Percentiles rank a stretch among this genome's conserved stretches.
Evolutionary conservation across 2,329 filamentous ascomycete species (phyloP).

Genomic region (Colletotrichum filicis): DNA sequence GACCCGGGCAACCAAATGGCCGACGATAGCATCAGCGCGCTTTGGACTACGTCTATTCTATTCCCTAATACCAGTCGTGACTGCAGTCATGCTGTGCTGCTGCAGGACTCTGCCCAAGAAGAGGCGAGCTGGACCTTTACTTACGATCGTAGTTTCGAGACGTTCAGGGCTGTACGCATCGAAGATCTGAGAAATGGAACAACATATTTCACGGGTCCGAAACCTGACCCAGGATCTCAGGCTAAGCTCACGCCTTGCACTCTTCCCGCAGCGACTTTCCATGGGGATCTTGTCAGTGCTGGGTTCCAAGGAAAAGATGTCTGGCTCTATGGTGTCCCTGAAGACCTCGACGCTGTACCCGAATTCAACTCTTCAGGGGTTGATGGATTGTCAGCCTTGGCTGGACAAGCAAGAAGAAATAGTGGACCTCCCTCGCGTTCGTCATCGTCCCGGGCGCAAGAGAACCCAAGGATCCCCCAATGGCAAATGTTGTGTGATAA

Average conservation of each 20-base stretch:
- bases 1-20: slow-evolving; percentile 74
- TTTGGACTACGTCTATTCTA: slow-evolving; percentile 88
- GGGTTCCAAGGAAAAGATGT: slow-evolving; percentile 79
- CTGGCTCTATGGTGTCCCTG: slow-evolving; percentile 83
- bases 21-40: slow-evolving; percentile 75
- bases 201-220: slow-evolving; percentile 81
- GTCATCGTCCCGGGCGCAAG: slow-evolving; percentile 48
- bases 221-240: slow-evolving; percentile 60
- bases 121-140: slow-evolving; percentile 83
- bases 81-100: slow-evolving; percentile 79
- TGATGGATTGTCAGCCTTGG: slow-evolving; percentile 41
- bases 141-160: slow-evolving; percentile 81
- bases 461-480: slow-evolving; percentile 62
- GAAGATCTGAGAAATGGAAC: slow-evolving; percentile 81
- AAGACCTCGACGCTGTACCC: slow-evolving; percentile 73
- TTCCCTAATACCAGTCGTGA: slow-evolving; percentile 85
- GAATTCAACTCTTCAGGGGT: slow-evolving; percentile 47
- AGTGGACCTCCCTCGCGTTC: slow-evolving; percentile 55
- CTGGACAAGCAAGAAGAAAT: slow-evolving; percentile 47
- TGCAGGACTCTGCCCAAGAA: slow-evolving; percentile 69
- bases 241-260: slow-evolving; percentile 75
- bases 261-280: slow-evolving; percentile 74
- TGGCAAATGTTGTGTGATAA: slow-evolving; percentile 78
- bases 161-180: slow-evolving; percentile 80
- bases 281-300: slow-evolving; percentile 77